Conservation (phyloP, 2,329 filamentous ascomycete genomes). For the Zopfia rhizophila region DNA sequence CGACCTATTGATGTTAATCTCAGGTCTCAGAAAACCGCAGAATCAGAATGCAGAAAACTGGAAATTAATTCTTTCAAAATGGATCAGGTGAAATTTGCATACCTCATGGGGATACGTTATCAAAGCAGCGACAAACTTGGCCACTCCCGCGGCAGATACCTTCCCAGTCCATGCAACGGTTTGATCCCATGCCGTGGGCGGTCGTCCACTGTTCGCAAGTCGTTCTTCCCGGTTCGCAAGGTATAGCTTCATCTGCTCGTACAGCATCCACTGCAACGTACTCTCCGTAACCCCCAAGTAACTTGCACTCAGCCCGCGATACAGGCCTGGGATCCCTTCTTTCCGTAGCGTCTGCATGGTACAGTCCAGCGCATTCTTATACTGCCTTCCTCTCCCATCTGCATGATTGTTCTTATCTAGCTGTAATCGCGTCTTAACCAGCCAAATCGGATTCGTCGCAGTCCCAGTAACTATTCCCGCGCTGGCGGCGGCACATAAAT, state of each 20-base stretch:
- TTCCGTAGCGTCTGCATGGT: conserved; percentile 81
- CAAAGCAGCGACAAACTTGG: conserved; percentile 86
- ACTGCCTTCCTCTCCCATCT: conserved; percentile 70
- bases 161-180: conserved; percentile 83
- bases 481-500: conserved; percentile 77
- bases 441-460: conserved; percentile 95
- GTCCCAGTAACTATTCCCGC: conserved; percentile 90
- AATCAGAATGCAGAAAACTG: too few relatives aligned
- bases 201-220: conserved; percentile 65
- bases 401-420: conserved; percentile 85
- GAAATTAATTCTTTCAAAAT: conserved; percentile 1
- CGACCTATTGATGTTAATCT: conserved; percentile 64
- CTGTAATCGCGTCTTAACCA: conserved; percentile 92
- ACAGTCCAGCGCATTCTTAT: conserved; percentile 90
- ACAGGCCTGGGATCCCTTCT: conserved; percentile 84
- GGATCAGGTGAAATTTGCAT: conserved; percentile 30
- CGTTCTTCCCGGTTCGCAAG: conserved; percentile 72
- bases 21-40: background rate
- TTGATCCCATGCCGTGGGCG: conserved; percentile 76
- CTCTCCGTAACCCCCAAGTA: conserved; percentile 92
- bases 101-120: conserved; percentile 94
- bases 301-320: conserved; percentile 89
- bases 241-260: conserved; percentile 88
- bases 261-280: conserved; percentile 92
- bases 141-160: conserved; percentile 79